Evolutionary conservation across 306 rosid species (phyloP), one percentile per base, ranked within the genome.

Genomic region (Neltuma alba): DNA sequence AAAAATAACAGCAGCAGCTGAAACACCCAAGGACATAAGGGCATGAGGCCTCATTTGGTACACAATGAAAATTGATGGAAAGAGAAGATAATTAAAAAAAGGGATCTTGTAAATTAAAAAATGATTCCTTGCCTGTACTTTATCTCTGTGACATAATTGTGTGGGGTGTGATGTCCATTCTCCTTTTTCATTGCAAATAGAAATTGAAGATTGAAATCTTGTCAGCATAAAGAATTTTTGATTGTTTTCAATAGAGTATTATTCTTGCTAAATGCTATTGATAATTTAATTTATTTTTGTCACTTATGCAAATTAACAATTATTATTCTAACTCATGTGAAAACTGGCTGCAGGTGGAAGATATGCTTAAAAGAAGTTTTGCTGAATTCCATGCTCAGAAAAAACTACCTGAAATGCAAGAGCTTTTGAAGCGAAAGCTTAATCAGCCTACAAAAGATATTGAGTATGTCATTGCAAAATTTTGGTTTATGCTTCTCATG

Each of bases 351-450:
- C 92, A 95, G 99, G 99, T 95, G 38, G 99, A 95, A 83, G 99
- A 95, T 90, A 95, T 94, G 99, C 87, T 95, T 80, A 95, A 95
- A 90, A 91, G 99, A 89, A 95, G 99, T 87, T 95, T 94, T 83
- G 97, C 97, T 20, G 99, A 95, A 84, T 95, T 95, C 82, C 99
- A 95, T 86, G 91, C 97, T 67, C 97, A 95, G 87, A 91, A 89
- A 87, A 91, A 91, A 54, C 92, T 95, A 86, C 99, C 99, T 30
- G 99, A 92, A 79, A 81, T 85, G 91, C 90, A 91, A 82, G 88
- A 84, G 81, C 91, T 84, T 83, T 86, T 95, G 74, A 89, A 87
- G 88, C 85, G 77, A 86, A 95, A 92, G 87, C 95, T 92, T 78
- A 88, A 94, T 87, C 97, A 85, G 78, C 94, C 97, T 76, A 80